Evolutionary conservation across 2,329 filamentous ascomycete genomes (phyloP).

Genomic region (Phialophora tarda): DNA sequence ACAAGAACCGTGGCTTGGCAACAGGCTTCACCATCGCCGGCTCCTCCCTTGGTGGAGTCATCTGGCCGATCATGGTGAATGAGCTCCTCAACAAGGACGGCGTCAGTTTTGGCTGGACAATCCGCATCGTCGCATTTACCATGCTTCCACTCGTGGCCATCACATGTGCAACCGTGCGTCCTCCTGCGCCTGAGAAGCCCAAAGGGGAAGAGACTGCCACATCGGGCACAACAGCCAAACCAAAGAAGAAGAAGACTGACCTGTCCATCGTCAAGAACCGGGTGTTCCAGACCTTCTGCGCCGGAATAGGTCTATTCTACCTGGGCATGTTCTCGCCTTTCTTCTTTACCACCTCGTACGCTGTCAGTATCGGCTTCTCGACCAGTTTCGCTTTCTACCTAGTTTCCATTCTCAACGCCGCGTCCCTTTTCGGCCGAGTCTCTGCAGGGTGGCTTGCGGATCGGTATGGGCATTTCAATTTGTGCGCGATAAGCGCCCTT

Average conservation of each 20-base stretch:
- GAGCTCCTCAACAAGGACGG: constrained; percentile 54
- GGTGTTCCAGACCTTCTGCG: constrained; percentile 37
- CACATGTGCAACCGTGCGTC: constrained; percentile 43
- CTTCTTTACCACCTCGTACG: constrained; percentile 45
- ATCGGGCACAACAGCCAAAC: not conserved
- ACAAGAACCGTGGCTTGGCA: constrained; percentile 53
- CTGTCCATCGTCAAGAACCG: constrained; percentile 41
- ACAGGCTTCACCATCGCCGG: constrained; percentile 56
- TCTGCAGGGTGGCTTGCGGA: constrained; percentile 46
- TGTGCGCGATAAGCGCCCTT: constrained; percentile 39
- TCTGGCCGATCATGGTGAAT: constrained; percentile 57
- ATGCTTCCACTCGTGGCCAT: constrained; percentile 54
- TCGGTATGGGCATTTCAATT: constrained; percentile 44
- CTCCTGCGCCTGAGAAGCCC: constrained; percentile 9
- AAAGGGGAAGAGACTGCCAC: not conserved
- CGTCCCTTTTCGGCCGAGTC: constrained; percentile 46
- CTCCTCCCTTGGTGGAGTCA: constrained; percentile 59
- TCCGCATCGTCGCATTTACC: constrained; percentile 60
- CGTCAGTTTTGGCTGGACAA: constrained; percentile 60
- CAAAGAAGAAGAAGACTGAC: constrained; percentile 39
- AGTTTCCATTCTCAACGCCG: constrained; percentile 45
- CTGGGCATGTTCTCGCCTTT: constrained; percentile 43
- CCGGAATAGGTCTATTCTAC: constrained; percentile 39
- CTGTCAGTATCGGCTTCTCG: constrained; percentile 38
- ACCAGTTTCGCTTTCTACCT: constrained; percentile 41